These are phyloP conservation scores for Hyparrhenia diplandra DNA, from an alignment of 176 grass and related monocot genomes.

Conservation along the genomic window DNA sequence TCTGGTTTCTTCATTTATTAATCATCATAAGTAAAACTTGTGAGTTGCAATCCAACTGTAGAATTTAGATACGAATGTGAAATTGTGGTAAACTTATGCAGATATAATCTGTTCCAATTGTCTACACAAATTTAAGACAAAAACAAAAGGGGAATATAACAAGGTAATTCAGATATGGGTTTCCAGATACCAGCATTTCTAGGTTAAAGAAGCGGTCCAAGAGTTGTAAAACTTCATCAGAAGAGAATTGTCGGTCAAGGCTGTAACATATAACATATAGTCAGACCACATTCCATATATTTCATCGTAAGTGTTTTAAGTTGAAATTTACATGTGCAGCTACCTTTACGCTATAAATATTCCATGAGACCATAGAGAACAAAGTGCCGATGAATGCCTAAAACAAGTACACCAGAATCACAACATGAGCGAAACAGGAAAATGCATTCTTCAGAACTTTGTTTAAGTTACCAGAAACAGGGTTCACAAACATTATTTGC, in stretches of 20 bases:
- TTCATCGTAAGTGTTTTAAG: neutral
- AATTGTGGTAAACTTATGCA: neutral
- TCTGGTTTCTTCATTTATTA: constrained; percentile 51
- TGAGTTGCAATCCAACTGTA: neutral
- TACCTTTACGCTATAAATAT: constrained; percentile 72
- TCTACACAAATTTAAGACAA: neutral
- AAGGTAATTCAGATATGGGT: neutral
- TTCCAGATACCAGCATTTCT: constrained; percentile 74
- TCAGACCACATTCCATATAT: neutral
- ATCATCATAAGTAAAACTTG: neutral
- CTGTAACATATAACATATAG: constrained; percentile 40
- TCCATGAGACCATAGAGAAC: constrained; percentile 90
- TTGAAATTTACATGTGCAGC: neutral
- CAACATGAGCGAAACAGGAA: neutral
- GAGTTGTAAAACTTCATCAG: constrained; percentile 82
- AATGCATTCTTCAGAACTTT: neutral
- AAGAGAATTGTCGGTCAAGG: constrained; percentile 70
- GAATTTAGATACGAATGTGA: neutral
- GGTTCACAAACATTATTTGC: neutral
- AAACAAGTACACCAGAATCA: constrained; percentile 9
- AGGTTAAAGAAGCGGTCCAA: constrained; percentile 91
- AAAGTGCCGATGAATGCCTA: constrained; percentile 91
- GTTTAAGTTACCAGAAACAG: neutral
- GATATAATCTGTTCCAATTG: neutral
- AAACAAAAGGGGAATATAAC: neutral